Percentiles rank a stretch among this genome's conserved stretches.
These are phyloP conservation scores for Scutellaria baicalensis DNA, from an alignment of 257 asterid species.

Conservation along the genomic window DNA sequence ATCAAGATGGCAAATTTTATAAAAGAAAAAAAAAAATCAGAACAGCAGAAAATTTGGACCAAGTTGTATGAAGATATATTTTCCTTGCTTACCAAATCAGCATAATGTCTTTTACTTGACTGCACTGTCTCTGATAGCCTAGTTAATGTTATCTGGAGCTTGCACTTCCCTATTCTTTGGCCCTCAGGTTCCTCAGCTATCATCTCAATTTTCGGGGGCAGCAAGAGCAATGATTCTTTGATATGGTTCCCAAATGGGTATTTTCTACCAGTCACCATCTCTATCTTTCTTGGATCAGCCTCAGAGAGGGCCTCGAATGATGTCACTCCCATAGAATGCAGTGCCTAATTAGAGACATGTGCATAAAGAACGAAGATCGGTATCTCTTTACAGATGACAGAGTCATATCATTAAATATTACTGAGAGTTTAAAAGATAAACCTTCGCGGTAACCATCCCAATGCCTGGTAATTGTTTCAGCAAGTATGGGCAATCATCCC, in stretches of 20 bases:
- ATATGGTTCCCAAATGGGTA: slow-evolving; percentile 95
- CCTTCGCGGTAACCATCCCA: slow-evolving; percentile 99
- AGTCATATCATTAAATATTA: slow-evolving; percentile 6
- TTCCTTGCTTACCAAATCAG: slow-evolving; percentile 63
- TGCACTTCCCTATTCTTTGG: slow-evolving; percentile 65
- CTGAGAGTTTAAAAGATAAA: slow-evolving; percentile 23
- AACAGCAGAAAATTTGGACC: not conserved
- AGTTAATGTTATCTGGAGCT: slow-evolving; percentile 64
- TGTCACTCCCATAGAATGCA: slow-evolving; percentile 84
- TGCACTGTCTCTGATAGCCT: slow-evolving; percentile 58
- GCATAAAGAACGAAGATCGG: slow-evolving; percentile 3
- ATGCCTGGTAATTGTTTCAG: slow-evolving; percentile 96
- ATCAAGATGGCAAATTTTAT: not conserved
- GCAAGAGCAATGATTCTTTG: slow-evolving; percentile 64
- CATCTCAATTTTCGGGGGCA: slow-evolving; percentile 90
- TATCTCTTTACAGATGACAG: not conserved
- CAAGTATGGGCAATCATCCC: slow-evolving; percentile 94
- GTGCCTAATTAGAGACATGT: slow-evolving; percentile 48
- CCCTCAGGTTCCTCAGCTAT: slow-evolving; percentile 46
- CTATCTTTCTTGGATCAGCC: slow-evolving; percentile 97
- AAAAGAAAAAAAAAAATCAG: not conserved
- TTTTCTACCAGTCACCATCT: slow-evolving; percentile 81
- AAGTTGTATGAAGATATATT: slow-evolving; percentile 1
- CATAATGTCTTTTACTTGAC: slow-evolving; percentile 66
- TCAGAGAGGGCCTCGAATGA: slow-evolving; percentile 69